Evolutionary conservation across 495 filamentous ascomycete species (phyloP), one percentile per base, ranked within the genome.

Genomic region (Aspergillus bertholletiae): DNA sequence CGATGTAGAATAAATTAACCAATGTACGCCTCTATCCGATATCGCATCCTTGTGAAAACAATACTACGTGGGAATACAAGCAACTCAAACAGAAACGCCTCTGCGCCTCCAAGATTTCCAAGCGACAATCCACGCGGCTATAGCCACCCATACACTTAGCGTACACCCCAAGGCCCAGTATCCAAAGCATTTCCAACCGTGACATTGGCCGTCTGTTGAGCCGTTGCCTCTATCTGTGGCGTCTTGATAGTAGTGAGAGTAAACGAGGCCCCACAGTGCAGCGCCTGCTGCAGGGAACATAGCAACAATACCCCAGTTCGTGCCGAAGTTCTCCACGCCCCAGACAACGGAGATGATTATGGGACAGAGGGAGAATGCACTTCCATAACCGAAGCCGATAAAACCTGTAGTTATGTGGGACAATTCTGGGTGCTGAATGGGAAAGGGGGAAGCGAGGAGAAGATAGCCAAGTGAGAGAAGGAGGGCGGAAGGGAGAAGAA

Each of bases 241-340:
- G 26, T 77, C 74, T 65, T 96, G 85, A 68, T 97, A 98, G 5
- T 89, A 85, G 0, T 74, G 80, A 7, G 86, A 86, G 64, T 96
- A 98, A 12, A 96, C 71, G 4, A 89, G 59, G 0, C 94, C 89
- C 91, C 90, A 98, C 9, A 92, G 74, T 0, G 89, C 87, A 0
- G 92, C 90, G 0, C 93, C 93, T 2, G 83, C 68, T 1, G 92
- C 94, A 8, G 94, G 94, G 46, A 92, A 87, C 74, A 95, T 89
- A 30, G 89, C 89, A 15, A 98, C 85, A 55, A 97, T 90, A 13
- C 94, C 94, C 86, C 93, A 98, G 61, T 98, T 97, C 2, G 94
- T 98, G 54, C 89, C 94, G 68, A 97, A 97, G 69, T 97, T 98
- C 73, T 96, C 90, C 2, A 96, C 91, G 32, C 94, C 94, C 94